Conservation (phyloP, 129 eudicot genomes). For the Glebionis coronaria region DNA sequence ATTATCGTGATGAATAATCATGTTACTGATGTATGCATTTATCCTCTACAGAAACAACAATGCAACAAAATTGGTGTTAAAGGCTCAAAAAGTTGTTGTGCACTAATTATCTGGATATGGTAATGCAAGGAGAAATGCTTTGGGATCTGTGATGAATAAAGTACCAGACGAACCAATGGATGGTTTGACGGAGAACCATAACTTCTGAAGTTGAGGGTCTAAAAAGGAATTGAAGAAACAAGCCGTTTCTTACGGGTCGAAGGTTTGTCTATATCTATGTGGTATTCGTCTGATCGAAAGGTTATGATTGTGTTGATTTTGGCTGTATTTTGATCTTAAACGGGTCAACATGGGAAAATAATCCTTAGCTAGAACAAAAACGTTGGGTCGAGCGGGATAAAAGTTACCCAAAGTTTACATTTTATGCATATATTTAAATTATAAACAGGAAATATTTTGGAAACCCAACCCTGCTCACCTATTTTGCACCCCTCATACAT, state of each 20-base stretch:
- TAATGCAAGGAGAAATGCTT: slow-evolving; percentile 72
- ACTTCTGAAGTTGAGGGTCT: slow-evolving; percentile 64
- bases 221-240: slow-evolving; percentile 59
- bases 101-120: slow-evolving; percentile 92
- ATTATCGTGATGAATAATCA: not conserved
- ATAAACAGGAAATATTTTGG: too few relatives aligned
- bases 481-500: too few relatives aligned
- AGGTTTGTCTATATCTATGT: slow-evolving; percentile 51
- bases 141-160: slow-evolving; percentile 66
- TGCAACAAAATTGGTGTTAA: slow-evolving; percentile 87
- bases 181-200: slow-evolving; percentile 75
- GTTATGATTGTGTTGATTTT: too few relatives aligned
- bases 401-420: too few relatives aligned
- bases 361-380: too few relatives aligned
- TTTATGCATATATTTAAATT: too few relatives aligned
- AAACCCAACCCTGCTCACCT: too few relatives aligned
- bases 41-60: slow-evolving; percentile 34
- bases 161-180: slow-evolving; percentile 76
- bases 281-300: too few relatives aligned
- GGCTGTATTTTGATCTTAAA: too few relatives aligned
- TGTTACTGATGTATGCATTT: not conserved
- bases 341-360: too few relatives aligned
- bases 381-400: too few relatives aligned
- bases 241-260: slow-evolving; percentile 40
- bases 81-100: slow-evolving; percentile 96